Evolutionary conservation across 192 early-diverging fungal species (phyloP).

Genomic region (Geranomyces michiganensis): DNA sequence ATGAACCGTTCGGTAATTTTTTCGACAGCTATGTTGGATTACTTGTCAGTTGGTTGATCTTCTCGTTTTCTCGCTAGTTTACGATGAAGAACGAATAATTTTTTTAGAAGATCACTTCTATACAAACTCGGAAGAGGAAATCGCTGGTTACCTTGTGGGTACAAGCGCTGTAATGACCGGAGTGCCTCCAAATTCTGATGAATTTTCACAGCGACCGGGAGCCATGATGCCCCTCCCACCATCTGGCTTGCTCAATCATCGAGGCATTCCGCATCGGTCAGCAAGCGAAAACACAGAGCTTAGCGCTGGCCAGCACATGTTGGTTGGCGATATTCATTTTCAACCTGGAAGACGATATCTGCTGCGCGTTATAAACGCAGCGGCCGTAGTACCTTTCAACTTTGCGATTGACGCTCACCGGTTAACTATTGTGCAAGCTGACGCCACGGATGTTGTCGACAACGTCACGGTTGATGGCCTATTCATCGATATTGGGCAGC

Average conservation of each 20-base stretch:
- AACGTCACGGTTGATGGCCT: conserved; percentile 52
- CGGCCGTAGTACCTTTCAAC: conserved; percentile 50
- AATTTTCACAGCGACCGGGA: not conserved
- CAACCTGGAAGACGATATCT: conserved; percentile 1
- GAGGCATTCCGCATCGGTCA: conserved; percentile 3
- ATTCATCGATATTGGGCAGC: conserved; percentile 72
- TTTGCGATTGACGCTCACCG: conserved; percentile 80
- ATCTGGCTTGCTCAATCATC: conserved; percentile 2
- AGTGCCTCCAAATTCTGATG: no score
- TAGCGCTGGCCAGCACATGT: not conserved
- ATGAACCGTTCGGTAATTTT: not conserved
- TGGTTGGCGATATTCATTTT: not conserved
- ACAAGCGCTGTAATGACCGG: no score
- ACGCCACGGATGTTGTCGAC: conserved; percentile 65
- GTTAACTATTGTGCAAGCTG: conserved; percentile 72
- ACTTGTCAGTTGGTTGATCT: no score
- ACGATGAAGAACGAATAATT: no score
- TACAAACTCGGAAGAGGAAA: no score
- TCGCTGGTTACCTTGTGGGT: no score
- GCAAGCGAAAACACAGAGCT: not conserved
- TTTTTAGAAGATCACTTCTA: no score
- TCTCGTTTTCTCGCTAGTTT: no score
- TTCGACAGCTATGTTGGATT: no score
- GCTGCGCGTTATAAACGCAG: conserved; percentile 4
- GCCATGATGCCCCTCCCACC: conserved; percentile 1